phyloP scores from a whole-genome alignment of 2,329 filamentous ascomycete genomes.

The Calonectria leucothoes region DNA sequence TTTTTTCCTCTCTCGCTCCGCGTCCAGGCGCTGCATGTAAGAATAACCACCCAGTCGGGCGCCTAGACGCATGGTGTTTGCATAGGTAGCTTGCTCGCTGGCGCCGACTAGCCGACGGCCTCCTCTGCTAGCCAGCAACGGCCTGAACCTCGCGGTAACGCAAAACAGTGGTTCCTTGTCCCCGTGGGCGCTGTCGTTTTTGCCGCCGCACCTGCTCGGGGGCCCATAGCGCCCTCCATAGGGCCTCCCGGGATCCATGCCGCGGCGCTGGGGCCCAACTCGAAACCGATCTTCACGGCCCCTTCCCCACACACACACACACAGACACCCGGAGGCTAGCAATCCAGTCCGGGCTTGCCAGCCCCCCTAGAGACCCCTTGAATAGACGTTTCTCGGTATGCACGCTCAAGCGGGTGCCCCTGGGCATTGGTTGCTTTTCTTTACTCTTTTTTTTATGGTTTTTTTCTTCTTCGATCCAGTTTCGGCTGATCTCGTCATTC shows the following conservation, averaged over 20 bases:
- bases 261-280: constrained; percentile 16
- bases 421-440: neutral
- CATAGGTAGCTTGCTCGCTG: neutral
- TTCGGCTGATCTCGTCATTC: constrained; percentile 4
- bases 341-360: neutral
- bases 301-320: constrained; percentile 20
- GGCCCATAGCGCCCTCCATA: constrained; percentile 5
- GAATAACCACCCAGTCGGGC: neutral
- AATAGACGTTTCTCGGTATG: neutral
- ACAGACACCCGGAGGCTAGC: neutral
- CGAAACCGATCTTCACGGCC: constrained; percentile 24
- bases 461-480: neutral
- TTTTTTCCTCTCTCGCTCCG: neutral
- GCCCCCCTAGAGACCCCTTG: neutral
- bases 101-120: neutral
- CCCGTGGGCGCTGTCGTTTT: neutral
- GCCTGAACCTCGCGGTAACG: neutral
- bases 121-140: neutral
- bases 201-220: constrained; percentile 6
- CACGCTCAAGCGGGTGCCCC: constrained; percentile 3
- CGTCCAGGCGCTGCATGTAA: neutral
- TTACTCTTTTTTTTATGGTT: neutral
- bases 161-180: constrained; percentile 6
- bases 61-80: neutral
- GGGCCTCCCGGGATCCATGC: constrained; percentile 13